A percentile compares a stretch with the other conserved stretches of the same genome.
phyloP scores from a whole-genome alignment of 2,329 filamentous ascomycete species.

The Ceratocystis colombiana region DNA sequence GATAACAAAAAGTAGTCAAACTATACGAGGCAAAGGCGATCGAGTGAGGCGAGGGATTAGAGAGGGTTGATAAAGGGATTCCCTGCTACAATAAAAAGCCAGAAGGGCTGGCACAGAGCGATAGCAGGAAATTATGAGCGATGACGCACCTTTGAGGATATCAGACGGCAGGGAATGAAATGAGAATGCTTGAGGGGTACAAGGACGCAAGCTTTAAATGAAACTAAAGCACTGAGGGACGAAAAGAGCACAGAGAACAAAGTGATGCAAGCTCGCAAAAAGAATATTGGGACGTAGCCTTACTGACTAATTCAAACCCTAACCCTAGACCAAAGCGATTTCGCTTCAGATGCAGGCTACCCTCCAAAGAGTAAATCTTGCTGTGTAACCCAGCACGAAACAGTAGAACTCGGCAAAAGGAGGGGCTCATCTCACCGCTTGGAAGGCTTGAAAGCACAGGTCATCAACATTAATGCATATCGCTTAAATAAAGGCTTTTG shows the following conservation, averaged over 20 bases:
- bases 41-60: background rate
- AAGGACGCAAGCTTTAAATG: slow-evolving; percentile 7
- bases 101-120: background rate
- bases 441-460: background rate
- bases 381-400: background rate
- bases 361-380: background rate
- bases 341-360: too few species aligned
- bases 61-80: background rate
- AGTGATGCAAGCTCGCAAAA: background rate
- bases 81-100: background rate
- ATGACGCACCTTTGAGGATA: slow-evolving; percentile 6
- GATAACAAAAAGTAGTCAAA: background rate
- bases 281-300: slow-evolving; percentile 10
- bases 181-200: background rate
- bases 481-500: too few species aligned
- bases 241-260: background rate
- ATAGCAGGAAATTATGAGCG: background rate
- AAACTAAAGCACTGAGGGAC: background rate
- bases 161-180: background rate
- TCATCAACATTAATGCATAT: background rate
- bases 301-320: slow-evolving; percentile 3
- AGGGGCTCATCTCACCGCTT: background rate
- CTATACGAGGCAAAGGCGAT: background rate
- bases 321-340: background rate
- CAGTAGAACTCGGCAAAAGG: background rate